Percentiles rank a stretch among this genome's conserved stretches.
phyloP scores from a whole-genome alignment of 176 grass and related monocot genomes.

The Microstegium vimineum region DNA sequence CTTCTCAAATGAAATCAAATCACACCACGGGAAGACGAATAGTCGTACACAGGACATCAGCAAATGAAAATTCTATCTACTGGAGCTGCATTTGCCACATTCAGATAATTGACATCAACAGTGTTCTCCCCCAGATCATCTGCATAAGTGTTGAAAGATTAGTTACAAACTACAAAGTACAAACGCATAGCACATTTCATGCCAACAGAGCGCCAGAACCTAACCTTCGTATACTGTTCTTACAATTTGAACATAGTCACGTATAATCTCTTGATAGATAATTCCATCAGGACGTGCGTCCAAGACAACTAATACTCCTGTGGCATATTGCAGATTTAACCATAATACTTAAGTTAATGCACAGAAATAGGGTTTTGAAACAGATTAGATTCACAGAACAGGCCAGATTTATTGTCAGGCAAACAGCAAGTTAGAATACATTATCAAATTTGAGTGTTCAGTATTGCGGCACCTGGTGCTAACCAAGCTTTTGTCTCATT shows the following conservation, averaged over 20 bases:
- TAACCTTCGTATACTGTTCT: slow-evolving; percentile 84
- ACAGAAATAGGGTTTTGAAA: background rate
- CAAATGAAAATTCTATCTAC: slow-evolving; percentile 65
- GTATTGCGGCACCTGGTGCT: slow-evolving; percentile 67
- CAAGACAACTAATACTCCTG: slow-evolving; percentile 76
- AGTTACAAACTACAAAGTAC: background rate
- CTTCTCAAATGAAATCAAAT: background rate
- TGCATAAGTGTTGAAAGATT: slow-evolving; percentile 5
- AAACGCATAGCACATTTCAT: background rate
- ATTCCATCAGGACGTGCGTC: slow-evolving; percentile 79
- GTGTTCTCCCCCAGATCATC: slow-evolving; percentile 60
- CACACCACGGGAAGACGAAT: background rate
- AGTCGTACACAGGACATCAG: slow-evolving; percentile 14
- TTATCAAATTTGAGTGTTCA: background rate
- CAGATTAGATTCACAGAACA: too few species aligned
- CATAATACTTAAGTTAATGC: background rate
- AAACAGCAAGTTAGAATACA: background rate
- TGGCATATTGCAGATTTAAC: slow-evolving; percentile 25
- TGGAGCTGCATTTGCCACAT: slow-evolving; percentile 40
- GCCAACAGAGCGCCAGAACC: background rate
- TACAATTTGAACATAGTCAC: slow-evolving; percentile 67
- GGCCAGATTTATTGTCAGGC: background rate
- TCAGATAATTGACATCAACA: slow-evolving; percentile 81
- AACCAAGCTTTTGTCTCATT: slow-evolving; percentile 64
- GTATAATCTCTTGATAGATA: slow-evolving; percentile 78